Conservation (phyloP, 2,329 filamentous ascomycete species). For the Fusarium sp. region DNA sequence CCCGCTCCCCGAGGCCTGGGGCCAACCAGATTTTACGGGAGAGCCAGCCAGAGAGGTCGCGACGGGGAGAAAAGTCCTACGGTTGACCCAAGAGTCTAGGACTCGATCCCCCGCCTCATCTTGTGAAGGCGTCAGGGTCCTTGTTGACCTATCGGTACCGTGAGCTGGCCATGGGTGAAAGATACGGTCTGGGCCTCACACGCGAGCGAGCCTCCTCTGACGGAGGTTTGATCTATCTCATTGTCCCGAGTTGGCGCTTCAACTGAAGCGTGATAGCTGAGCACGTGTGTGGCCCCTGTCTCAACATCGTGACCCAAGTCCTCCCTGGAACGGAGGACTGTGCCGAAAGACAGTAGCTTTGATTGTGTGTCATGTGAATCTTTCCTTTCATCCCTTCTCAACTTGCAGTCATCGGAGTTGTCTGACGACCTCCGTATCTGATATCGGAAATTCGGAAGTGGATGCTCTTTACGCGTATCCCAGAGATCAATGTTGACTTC, state of each 20-base stretch:
- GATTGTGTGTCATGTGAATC: neutral
- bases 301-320: constrained; percentile 4
- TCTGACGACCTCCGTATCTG: neutral
- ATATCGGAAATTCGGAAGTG: neutral
- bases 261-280: neutral
- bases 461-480: neutral
- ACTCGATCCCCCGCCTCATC: constrained; percentile 8
- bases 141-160: neutral
- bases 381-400: neutral
- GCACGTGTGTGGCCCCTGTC: constrained; percentile 28
- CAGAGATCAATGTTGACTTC: neutral
- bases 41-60: constrained; percentile 19
- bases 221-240: neutral
- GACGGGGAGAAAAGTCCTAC: constrained; percentile 32
- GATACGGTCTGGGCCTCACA: neutral
- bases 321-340: neutral
- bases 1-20: constrained; percentile 15
- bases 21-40: constrained; percentile 10
- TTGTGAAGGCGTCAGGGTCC: neutral
- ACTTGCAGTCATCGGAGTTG: neutral
- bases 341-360: neutral
- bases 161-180: neutral
- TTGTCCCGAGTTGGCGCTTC: neutral
- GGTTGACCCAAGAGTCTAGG: constrained; percentile 24
- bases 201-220: neutral